Evolutionary conservation across 305 asterid species (phyloP), one percentile per base, ranked within the genome.

Genomic region (Fraxinus velutina): DNA sequence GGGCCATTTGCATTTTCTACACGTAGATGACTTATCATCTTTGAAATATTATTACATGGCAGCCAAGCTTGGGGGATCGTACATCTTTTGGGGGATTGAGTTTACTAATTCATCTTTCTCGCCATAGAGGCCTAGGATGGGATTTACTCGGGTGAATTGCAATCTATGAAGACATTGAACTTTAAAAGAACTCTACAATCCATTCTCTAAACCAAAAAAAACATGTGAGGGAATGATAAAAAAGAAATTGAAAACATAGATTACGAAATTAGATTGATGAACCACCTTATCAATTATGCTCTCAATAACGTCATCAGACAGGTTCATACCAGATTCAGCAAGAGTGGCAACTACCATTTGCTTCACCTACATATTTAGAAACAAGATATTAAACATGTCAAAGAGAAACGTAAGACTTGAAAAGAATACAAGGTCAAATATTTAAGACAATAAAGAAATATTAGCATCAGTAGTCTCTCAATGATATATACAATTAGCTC

Each of bases 261-360:
- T 12, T 19, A 72, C 36, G 34, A 73, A 55, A 21, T 52, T 52
- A 78, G 52, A 71, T 73, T 79, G 72, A 60, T 5, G 71, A 81
- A 81, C 34, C 80, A 92, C 99, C 99, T 96, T 96, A 89, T 96
- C 98, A 27, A 96, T 96, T 82, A 96, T 96, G 89, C 98, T 94
- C 90, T 96, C 99, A 34, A 94, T 94, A 79, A 96, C 97, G 78
- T 96, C 98, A 82, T 96, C 99, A 29, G 98, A 92, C 75, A 96
- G 94, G 90, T 94, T 94, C 99, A 96, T 96, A 32, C 99, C 99
- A 76, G 99, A 96, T 88, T 94, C 99, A 70, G 98, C 98, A 55
- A 96, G 97, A 79, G 98, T 94, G 64, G 98, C 99, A 68, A 96
- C 99, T 83, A 96, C 99, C 99, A 96, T 96, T 93, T 94, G 99